Evolutionary conservation across 2,329 filamentous ascomycete species (phyloP), one percentile per base, ranked within the genome.

Genomic region (Colletotrichum tropicale): DNA sequence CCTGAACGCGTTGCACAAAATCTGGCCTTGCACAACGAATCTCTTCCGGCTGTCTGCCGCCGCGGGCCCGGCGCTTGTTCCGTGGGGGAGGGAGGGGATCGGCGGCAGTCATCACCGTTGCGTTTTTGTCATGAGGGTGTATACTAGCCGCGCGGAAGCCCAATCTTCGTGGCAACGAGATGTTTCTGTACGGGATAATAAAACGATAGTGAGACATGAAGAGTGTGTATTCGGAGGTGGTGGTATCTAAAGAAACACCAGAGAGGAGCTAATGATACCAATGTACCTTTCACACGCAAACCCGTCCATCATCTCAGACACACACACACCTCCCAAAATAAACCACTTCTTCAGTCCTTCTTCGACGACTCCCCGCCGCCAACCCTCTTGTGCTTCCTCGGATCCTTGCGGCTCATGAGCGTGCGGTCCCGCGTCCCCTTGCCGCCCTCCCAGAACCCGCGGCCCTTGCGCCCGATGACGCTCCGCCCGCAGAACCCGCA

Each of bases 361-460:
- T 83, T 85, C 76, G 80, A 82, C 28, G 81, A 81, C 71, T 82
- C 84, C 7, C 81, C 81, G 3, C 85, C 87, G 13, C 90, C 91
- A 55, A 91, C 81, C 67, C 93, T 88, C 82, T 92, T 93, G 82
- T 92, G 92, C 87, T 95, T 95, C 80, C 94, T 89, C 81, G 92
- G 92, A 84, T 95, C 94, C 84, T 95, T 95, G 75, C 92, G 88
- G 80, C 92, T 94, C 94, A 96, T 96, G 80, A 89, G 85, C 36
- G 85, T 86, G 83, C 88, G 91, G 81, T 96, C 94, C 76, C 94
- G 87, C n/a, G 94, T 96, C 2, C 94, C 94, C 82, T 94, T 95
- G 2, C 95, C 95, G 13, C 95, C 95, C 86, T 98, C 95, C 95
- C 95, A 98, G 84, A 96, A 98, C 0, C 95, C 95, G 58, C 82